Evolutionary conservation across 805 yeast species (phyloP).

Genomic region (Candida vartiovaarae): DNA sequence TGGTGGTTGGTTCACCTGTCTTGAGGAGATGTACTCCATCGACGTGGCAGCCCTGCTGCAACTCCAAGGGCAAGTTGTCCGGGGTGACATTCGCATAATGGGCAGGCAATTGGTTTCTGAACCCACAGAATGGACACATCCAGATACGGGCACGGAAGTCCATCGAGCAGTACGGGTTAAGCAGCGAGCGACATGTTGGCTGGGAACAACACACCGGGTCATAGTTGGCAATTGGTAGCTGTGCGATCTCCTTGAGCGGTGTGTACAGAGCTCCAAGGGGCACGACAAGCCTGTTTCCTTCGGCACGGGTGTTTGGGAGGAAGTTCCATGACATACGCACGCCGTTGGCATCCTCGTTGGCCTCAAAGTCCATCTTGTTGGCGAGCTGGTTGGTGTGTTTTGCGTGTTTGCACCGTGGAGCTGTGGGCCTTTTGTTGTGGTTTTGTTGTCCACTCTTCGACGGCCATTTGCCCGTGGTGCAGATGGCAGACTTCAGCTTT

Average conservation of each 20-base stretch:
- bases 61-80: conserved; percentile 76
- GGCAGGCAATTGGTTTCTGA: conserved; percentile 74
- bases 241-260: conserved; percentile 79
- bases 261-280: conserved; percentile 94
- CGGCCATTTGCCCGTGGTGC: no score
- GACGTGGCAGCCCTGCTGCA: conserved; percentile 63
- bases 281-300: conserved; percentile 85
- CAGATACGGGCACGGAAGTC: conserved; percentile 72
- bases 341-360: conserved; percentile 65
- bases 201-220: conserved; percentile 79
- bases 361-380: conserved; percentile 40
- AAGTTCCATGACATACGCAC: conserved; percentile 76
- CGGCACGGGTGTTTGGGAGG: conserved; percentile 82
- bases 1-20: conserved; percentile 82
- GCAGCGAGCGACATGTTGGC: conserved; percentile 71
- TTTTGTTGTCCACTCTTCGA: background rate
- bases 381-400: background rate
- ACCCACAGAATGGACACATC: conserved; percentile 79
- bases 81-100: conserved; percentile 73
- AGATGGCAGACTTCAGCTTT: no score
- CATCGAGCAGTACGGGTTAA: conserved; percentile 82
- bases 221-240: conserved; percentile 69
- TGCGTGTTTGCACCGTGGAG: background rate
- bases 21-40: conserved; percentile 75
- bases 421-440: background rate